A percentile compares a stretch with the other conserved stretches of the same genome.
phyloP scores from a whole-genome alignment of 2,329 filamentous ascomycete genomes.

The Coleophoma cylindrospora region DNA sequence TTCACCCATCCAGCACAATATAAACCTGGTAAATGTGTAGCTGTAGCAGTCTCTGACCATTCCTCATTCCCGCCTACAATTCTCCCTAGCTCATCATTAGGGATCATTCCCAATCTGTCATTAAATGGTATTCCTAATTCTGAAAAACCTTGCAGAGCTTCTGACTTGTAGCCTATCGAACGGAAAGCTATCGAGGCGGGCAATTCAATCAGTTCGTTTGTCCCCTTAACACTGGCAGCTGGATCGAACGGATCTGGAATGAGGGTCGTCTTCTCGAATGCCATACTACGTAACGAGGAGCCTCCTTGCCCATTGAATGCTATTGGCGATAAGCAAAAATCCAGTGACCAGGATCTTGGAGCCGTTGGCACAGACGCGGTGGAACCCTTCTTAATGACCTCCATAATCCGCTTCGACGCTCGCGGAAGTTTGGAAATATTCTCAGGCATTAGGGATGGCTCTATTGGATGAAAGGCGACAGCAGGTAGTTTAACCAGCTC shows the following conservation, averaged over 20 bases:
- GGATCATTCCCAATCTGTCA: constrained; percentile 65
- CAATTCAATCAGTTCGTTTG: constrained; percentile 46
- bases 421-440: constrained; percentile 68
- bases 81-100: constrained; percentile 76
- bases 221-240: constrained; percentile 40
- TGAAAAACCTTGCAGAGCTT: constrained; percentile 68
- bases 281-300: constrained; percentile 55
- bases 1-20: constrained; percentile 98
- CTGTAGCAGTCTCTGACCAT: constrained; percentile 7
- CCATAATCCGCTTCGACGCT: constrained; percentile 70
- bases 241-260: constrained; percentile 49
- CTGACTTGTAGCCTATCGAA: constrained; percentile 91
- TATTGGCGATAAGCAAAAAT: constrained; percentile 77
- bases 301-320: constrained; percentile 47
- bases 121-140: constrained; percentile 78
- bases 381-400: constrained; percentile 76
- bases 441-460: constrained; percentile 60
- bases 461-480: constrained; percentile 68
- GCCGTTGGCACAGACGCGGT: constrained; percentile 36
- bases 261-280: constrained; percentile 60
- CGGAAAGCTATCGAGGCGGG: constrained; percentile 74
- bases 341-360: constrained; percentile 72
- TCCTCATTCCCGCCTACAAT: constrained; percentile 37
- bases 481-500: constrained; percentile 76
- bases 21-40: constrained; percentile 54